Percentiles rank a stretch among this genome's conserved stretches.
These are phyloP conservation scores for Oryza punctata DNA, from an alignment of 176 grass and related monocot species.

Conservation along the genomic window DNA sequence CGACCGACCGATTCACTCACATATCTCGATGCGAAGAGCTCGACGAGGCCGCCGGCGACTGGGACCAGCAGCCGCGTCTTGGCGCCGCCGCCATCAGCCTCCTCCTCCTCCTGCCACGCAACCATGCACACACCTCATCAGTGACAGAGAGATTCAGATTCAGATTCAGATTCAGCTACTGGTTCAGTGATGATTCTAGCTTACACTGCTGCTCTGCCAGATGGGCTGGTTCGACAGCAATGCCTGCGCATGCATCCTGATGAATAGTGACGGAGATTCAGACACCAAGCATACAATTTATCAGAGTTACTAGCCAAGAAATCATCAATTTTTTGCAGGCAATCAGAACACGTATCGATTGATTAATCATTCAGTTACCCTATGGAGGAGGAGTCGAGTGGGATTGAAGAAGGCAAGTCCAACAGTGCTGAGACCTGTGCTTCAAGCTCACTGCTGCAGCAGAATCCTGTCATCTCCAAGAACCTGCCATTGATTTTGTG, in stretches of 20 bases:
- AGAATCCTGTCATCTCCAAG: constrained; percentile 78
- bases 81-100: background rate
- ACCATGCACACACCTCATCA: background rate
- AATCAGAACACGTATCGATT: background rate
- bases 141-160: background rate
- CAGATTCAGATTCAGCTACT: background rate
- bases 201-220: constrained; percentile 55
- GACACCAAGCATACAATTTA: background rate
- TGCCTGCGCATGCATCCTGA: constrained; percentile 71
- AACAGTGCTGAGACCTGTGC: constrained; percentile 37
- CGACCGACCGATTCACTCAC: constrained; percentile 1
- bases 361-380: constrained; percentile 43
- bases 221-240: constrained; percentile 74
- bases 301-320: background rate
- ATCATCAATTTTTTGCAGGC: background rate
- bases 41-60: constrained; percentile 77
- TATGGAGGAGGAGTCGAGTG: constrained; percentile 57
- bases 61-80: constrained; percentile 71
- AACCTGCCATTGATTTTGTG: constrained; percentile 43
- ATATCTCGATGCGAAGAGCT: constrained; percentile 69
- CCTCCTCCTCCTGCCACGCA: constrained; percentile 48
- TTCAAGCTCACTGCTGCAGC: constrained; percentile 63
- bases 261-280: background rate
- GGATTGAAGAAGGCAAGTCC: constrained; percentile 64
- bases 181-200: background rate